Evolutionary conservation across 2,329 filamentous ascomycete species (phyloP).

Genomic region (Rhynchosporium agropyri): DNA sequence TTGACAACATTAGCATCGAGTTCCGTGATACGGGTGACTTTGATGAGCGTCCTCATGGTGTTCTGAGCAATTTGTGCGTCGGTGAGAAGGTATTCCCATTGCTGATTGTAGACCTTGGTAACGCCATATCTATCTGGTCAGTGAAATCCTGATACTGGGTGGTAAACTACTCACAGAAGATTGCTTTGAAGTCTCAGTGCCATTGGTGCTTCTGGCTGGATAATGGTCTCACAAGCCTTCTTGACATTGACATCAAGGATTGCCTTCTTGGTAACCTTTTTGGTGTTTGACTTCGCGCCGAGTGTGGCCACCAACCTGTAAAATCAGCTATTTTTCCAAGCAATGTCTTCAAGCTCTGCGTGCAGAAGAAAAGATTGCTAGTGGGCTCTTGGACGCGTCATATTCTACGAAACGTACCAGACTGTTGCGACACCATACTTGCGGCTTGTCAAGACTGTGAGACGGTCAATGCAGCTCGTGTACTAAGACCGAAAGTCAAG

Average conservation of each 20-base stretch:
- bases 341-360: background rate
- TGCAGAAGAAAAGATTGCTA: background rate
- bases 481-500: background rate
- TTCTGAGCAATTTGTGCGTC: slow-evolving; percentile 77
- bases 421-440: slow-evolving; percentile 94
- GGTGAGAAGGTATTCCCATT: slow-evolving; percentile 81
- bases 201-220: slow-evolving; percentile 81
- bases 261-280: slow-evolving; percentile 78
- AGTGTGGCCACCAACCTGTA: slow-evolving; percentile 88
- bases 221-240: slow-evolving; percentile 87
- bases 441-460: slow-evolving; percentile 73
- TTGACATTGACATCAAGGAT: slow-evolving; percentile 86
- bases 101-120: slow-evolving; percentile 81
- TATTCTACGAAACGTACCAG: slow-evolving; percentile 62
- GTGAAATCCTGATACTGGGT: slow-evolving; percentile 2
- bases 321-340: slow-evolving; percentile 2
- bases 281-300: slow-evolving; percentile 69
- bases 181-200: slow-evolving; percentile 88
- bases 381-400: background rate
- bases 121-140: slow-evolving; percentile 66
- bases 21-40: slow-evolving; percentile 57
- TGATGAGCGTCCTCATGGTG: slow-evolving; percentile 70
- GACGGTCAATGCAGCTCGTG: slow-evolving; percentile 45
- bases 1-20: slow-evolving; percentile 73
- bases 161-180: slow-evolving; percentile 61